Evolutionary conservation across 257 asterid genomes (phyloP).

Genomic region (Apocynum venetum): DNA sequence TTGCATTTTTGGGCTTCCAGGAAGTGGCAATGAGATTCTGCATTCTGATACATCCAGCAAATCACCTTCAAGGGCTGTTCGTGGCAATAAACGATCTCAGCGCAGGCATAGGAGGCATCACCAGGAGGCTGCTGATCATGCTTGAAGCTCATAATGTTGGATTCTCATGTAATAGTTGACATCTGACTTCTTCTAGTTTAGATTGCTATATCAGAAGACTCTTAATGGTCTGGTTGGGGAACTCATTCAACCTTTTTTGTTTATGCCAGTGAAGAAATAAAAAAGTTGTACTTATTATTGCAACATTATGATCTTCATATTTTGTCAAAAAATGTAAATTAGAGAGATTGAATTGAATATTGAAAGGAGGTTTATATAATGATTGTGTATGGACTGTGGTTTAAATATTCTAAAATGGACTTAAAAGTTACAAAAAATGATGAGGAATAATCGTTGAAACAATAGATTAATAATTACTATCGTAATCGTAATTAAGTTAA

Average conservation of each 20-base stretch:
- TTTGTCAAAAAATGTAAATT: too few species aligned
- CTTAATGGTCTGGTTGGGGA: neutral
- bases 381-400: too few species aligned
- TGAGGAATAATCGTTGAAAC: too few species aligned
- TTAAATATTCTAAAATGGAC: too few species aligned
- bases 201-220: neutral
- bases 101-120: slow-evolving; percentile 52
- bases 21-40: slow-evolving; percentile 26
- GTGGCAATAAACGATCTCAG: slow-evolving; percentile 44
- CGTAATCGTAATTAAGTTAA: too few species aligned
- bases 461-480: too few species aligned
- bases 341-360: too few species aligned
- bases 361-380: too few species aligned
- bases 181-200: neutral
- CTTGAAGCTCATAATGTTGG: slow-evolving; percentile 18
- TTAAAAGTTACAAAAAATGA: too few species aligned
- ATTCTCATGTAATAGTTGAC: neutral
- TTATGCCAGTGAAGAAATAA: too few species aligned
- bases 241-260: neutral
- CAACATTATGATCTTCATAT: too few species aligned
- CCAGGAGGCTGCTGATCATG: slow-evolving; percentile 33
- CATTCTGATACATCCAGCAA: slow-evolving; percentile 19
- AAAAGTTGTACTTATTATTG: too few species aligned
- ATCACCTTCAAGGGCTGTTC: slow-evolving; percentile 32
- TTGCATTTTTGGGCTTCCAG: slow-evolving; percentile 50